phyloP scores from a whole-genome alignment of 192 early-diverging fungal genomes.

The Coemansia sp. region DNA sequence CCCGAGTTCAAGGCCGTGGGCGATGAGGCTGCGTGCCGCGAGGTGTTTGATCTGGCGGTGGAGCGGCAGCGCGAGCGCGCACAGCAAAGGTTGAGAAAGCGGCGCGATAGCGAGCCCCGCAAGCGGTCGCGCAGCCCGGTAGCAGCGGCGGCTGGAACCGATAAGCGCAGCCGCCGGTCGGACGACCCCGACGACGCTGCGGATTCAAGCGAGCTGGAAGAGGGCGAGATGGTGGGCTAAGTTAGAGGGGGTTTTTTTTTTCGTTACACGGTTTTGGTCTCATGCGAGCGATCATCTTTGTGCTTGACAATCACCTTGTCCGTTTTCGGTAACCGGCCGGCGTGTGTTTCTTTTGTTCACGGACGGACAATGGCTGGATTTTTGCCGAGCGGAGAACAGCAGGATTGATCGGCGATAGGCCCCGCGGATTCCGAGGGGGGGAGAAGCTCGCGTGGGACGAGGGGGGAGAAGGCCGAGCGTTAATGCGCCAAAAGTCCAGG shows the following conservation, averaged over 20 bases:
- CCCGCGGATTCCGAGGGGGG: no score
- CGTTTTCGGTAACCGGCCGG: no score
- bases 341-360: no score
- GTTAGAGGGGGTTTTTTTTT: not conserved
- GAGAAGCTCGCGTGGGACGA: no score
- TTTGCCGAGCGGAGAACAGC: no score
- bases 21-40: constrained; percentile 58
- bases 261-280: no score
- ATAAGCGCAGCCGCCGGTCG: not conserved
- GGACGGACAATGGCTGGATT: no score
- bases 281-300: no score
- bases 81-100: not conserved
- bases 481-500: no score
- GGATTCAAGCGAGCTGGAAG: constrained; percentile 34
- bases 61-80: constrained; percentile 56
- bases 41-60: constrained; percentile 72
- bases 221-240: constrained; percentile 36
- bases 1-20: constrained; percentile 67
- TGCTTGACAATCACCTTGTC: no score
- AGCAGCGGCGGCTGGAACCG: not conserved
- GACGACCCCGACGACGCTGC: not conserved
- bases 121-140: constrained; percentile 34
- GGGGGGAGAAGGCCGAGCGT: no score
- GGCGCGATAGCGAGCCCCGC: constrained; percentile 15
- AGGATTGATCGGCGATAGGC: no score